Evolutionary conservation across 2,329 filamentous ascomycete genomes (phyloP).

Genomic region (Xylariaceae sp.): DNA sequence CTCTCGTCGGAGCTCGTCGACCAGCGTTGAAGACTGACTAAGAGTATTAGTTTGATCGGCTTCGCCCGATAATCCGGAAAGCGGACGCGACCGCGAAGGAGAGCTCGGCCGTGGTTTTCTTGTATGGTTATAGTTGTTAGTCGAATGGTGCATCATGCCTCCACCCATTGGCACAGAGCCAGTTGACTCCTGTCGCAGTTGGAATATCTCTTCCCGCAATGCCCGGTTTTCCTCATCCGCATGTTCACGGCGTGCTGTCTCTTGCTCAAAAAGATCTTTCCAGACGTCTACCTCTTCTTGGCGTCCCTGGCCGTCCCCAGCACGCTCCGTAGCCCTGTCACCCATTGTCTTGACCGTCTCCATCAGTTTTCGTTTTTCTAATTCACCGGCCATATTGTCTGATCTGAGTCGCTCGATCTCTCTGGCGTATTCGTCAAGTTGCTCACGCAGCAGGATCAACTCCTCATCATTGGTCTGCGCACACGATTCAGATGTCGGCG

Average conservation of each 20-base stretch:
- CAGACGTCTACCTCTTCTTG: conserved; percentile 75
- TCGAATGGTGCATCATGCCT: conserved; percentile 48
- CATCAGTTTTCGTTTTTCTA: conserved; percentile 79
- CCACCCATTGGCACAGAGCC: conserved; percentile 18
- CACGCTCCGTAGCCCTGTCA: conserved; percentile 40
- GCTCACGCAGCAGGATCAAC: conserved; percentile 75
- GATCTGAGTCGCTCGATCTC: conserved; percentile 78
- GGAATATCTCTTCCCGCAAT: conserved; percentile 77
- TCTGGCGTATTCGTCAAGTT: conserved; percentile 75
- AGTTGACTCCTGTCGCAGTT: conserved; percentile 57
- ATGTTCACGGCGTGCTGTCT: conserved; percentile 82
- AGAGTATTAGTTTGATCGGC: conserved; percentile 48
- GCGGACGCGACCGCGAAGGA: conserved; percentile 45
- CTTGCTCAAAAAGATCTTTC: conserved; percentile 90
- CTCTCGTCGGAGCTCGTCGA: conserved; percentile 68
- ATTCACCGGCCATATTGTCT: conserved; percentile 72
- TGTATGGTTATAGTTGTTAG: conserved; percentile 61
- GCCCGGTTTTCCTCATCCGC: conserved; percentile 82
- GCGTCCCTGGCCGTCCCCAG: conserved; percentile 43
- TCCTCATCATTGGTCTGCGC: conserved; percentile 75
- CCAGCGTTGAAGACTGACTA: conserved; percentile 59
- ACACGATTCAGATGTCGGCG: conserved; percentile 53
- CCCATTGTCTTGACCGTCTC: conserved; percentile 63
- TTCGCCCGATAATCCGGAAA: conserved; percentile 46
- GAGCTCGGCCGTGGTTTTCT: conserved; percentile 46